Evolutionary conservation across 768 basidiomycete genomes (phyloP).

Genomic region (Calocybe cyanea): DNA sequence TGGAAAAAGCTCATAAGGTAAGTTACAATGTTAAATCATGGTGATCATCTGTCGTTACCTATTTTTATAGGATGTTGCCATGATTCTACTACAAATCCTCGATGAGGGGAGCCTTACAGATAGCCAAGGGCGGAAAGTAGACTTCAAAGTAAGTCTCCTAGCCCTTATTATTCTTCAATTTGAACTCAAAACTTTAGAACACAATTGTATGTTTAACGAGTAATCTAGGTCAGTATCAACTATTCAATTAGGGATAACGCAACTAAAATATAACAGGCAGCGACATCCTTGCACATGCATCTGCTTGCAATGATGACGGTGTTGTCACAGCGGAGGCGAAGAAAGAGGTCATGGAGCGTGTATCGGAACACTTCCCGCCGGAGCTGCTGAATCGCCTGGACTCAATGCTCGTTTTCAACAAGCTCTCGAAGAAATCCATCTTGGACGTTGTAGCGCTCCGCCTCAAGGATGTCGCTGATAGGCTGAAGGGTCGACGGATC

Average conservation of each 20-base stretch:
- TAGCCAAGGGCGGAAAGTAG: conserved; percentile 87
- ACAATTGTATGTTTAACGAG: conserved; percentile 90
- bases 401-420: conserved; percentile 87
- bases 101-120: conserved; percentile 90
- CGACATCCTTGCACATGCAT: conserved; percentile 67
- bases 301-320: conserved; percentile 61
- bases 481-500: conserved; percentile 65
- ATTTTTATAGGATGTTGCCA: conserved; percentile 64
- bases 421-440: conserved; percentile 70
- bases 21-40: background rate
- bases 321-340: conserved; percentile 59
- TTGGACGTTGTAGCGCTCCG: conserved; percentile 77
- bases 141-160: conserved; percentile 64
- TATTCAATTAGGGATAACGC: background rate
- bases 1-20: conserved; percentile 92
- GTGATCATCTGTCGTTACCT: background rate
- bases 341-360: conserved; percentile 67
- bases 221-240: conserved; percentile 60
- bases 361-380: conserved; percentile 80
- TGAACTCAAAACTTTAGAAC: no score
- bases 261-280: conserved; percentile 32
- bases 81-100: conserved; percentile 87
- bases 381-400: conserved; percentile 90
- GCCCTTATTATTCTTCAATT: background rate
- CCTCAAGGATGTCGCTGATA: conserved; percentile 64